Conservation (phyloP, 352 stramenopile genomes). For the Globisporangium sylvaticum region DNA sequence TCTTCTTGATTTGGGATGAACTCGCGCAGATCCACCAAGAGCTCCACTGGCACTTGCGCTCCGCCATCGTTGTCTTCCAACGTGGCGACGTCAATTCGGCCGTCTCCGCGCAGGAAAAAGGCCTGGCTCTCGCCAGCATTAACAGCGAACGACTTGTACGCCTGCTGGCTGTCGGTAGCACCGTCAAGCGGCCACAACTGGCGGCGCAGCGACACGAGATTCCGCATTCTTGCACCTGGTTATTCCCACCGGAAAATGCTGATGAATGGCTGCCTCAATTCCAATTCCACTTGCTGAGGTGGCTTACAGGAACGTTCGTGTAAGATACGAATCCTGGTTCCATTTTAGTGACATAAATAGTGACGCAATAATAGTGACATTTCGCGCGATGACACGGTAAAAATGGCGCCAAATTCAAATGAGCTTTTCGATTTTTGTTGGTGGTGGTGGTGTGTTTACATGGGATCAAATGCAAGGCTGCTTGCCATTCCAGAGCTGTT, state of each 20-base stretch:
- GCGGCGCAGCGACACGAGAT: conserved; percentile 52
- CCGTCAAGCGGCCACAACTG: conserved; percentile 35
- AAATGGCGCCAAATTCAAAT: neutral
- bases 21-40: conserved; percentile 32
- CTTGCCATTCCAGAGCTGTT: neutral
- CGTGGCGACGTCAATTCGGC: conserved; percentile 29
- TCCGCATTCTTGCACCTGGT: conserved; percentile 33
- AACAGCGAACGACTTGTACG: conserved; percentile 24
- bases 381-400: too few relatives aligned
- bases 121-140: conserved; percentile 29
- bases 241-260: neutral
- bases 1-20: conserved; percentile 16
- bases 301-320: neutral
- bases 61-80: conserved; percentile 23
- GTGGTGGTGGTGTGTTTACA: neutral
- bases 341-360: neutral
- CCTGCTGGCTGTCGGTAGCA: neutral
- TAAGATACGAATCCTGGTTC: neutral
- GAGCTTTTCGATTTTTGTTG: neutral
- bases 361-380: neutral
- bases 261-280: conserved; percentile 12
- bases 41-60: conserved; percentile 11
- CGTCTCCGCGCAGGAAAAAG: conserved; percentile 33
- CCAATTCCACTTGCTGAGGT: neutral
- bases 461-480: neutral